Percentiles rank a stretch among this genome's conserved stretches.
Conservation (phyloP, 345 rosid genomes). For the Cardamine resedifolia region DNA sequence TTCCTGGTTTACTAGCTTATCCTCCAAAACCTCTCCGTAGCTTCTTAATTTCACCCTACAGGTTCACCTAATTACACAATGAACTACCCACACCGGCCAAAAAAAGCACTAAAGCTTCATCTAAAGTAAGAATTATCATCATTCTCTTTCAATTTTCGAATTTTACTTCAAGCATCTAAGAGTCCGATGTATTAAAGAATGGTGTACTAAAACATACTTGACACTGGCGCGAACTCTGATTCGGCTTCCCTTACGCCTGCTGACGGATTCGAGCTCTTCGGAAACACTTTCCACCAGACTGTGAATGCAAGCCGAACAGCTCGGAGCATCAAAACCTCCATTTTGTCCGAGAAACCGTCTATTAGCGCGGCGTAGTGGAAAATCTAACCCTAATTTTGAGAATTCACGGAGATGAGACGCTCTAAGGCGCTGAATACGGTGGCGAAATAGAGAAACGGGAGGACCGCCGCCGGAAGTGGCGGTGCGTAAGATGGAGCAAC, state of each 20-base stretch:
- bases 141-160: background rate
- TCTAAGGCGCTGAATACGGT: slow-evolving; percentile 44
- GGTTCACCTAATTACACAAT: slow-evolving; percentile 27
- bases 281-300: slow-evolving; percentile 67
- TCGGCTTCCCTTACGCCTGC: slow-evolving; percentile 43
- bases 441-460: slow-evolving; percentile 45
- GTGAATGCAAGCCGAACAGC: slow-evolving; percentile 48
- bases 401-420: slow-evolving; percentile 37
- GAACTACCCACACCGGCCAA: background rate
- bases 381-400: slow-evolving; percentile 37
- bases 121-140: background rate
- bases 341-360: slow-evolving; percentile 27
- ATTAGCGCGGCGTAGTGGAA: slow-evolving; percentile 29
- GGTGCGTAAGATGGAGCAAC: slow-evolving; percentile 49
- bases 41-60: slow-evolving; percentile 60
- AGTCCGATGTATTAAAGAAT: background rate
- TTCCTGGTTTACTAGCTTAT: slow-evolving; percentile 60
- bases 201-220: slow-evolving; percentile 47
- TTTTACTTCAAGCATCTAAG: background rate
- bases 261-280: slow-evolving; percentile 56
- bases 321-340: background rate
- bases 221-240: slow-evolving; percentile 56
- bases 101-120: background rate
- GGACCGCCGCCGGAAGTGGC: slow-evolving; percentile 40
- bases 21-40: slow-evolving; percentile 65